Percentiles rank a stretch among this genome's conserved stretches.
phyloP scores from a whole-genome alignment of 495 filamentous ascomycete species.

The Parachaetomium inaequale region DNA sequence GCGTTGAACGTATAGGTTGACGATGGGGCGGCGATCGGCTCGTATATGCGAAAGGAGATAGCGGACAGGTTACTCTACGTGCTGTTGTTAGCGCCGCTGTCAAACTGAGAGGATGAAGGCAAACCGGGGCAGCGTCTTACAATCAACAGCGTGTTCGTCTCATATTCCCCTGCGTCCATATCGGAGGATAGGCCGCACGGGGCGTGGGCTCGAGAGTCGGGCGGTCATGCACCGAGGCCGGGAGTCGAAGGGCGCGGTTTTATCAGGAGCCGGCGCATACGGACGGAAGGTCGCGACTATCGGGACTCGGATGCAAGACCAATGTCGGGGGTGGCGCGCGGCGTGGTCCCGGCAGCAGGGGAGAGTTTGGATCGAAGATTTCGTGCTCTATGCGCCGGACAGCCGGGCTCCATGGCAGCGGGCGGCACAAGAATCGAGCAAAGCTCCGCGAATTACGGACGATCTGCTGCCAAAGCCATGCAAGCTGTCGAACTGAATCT shows the following conservation, averaged over 20 bases:
- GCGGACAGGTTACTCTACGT: constrained; percentile 46
- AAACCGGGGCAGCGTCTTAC: constrained; percentile 28
- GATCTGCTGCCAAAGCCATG: constrained; percentile 17
- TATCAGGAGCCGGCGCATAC: constrained; percentile 23
- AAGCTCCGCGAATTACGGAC: constrained; percentile 20
- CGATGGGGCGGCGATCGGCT: constrained; percentile 38
- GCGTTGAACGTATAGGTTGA: constrained; percentile 39
- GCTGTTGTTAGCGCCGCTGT: constrained; percentile 19
- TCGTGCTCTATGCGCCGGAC: constrained; percentile 24
- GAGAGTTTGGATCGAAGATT: constrained; percentile 15
- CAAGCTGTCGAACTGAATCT: neutral
- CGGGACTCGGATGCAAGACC: neutral
- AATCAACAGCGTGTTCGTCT: constrained; percentile 51
- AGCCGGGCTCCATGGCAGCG: constrained; percentile 35
- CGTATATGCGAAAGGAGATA: constrained; percentile 47
- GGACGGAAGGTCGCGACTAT: constrained; percentile 7
- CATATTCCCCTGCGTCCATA: constrained; percentile 54
- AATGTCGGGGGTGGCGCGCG: neutral
- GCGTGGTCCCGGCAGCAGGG: constrained; percentile 1
- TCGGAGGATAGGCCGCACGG: constrained; percentile 33
- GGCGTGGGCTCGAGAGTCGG: constrained; percentile 18
- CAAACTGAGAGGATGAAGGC: neutral
- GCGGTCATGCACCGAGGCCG: constrained; percentile 27
- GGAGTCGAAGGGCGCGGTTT: constrained; percentile 14
- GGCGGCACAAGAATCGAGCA: constrained; percentile 5